phyloP scores from a whole-genome alignment of 768 basidiomycete genomes.

The Xerocomus spinulosus region DNA sequence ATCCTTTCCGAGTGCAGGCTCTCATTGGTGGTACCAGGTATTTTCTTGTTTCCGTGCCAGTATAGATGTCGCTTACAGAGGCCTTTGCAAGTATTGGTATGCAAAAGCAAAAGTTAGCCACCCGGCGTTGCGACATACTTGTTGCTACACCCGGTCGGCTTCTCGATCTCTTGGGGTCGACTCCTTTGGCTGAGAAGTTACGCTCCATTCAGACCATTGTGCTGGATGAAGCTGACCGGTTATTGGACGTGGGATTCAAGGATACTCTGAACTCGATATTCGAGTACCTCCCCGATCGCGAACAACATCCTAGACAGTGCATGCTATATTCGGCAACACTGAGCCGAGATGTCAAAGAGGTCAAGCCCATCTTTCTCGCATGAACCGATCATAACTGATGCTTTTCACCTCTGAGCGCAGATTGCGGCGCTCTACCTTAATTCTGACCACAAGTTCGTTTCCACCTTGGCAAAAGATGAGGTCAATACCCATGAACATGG shows the following conservation, averaged over 20 bases:
- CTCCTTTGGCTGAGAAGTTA: constrained; percentile 35
- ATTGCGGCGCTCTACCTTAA: constrained; percentile 27
- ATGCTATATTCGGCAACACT: constrained; percentile 74
- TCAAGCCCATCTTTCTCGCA: constrained; percentile 19
- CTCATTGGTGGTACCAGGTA: constrained; percentile 58
- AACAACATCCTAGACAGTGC: constrained; percentile 56
- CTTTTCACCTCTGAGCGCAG: constrained; percentile 3
- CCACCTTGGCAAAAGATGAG: constrained; percentile 55
- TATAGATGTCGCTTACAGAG: background rate
- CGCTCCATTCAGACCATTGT: constrained; percentile 43
- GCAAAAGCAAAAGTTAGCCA: constrained; percentile 27
- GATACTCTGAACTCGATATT: constrained; percentile 64
- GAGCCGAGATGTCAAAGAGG: constrained; percentile 59
- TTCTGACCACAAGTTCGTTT: constrained; percentile 42
- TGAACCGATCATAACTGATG: background rate
- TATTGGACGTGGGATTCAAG: constrained; percentile 72
- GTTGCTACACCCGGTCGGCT: constrained; percentile 77
- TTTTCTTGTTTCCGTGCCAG: background rate
- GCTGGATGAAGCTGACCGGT: constrained; percentile 70
- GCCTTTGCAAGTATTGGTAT: constrained; percentile 16
- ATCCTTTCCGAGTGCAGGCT: constrained; percentile 40
- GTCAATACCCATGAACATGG: constrained; percentile 61
- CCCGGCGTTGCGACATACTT: constrained; percentile 46
- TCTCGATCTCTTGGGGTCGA: constrained; percentile 59
- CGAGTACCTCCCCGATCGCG: constrained; percentile 35